These are phyloP conservation scores for Hyaloscypha finlandica DNA, from an alignment of 495 filamentous ascomycete species.

Conservation along the genomic window DNA sequence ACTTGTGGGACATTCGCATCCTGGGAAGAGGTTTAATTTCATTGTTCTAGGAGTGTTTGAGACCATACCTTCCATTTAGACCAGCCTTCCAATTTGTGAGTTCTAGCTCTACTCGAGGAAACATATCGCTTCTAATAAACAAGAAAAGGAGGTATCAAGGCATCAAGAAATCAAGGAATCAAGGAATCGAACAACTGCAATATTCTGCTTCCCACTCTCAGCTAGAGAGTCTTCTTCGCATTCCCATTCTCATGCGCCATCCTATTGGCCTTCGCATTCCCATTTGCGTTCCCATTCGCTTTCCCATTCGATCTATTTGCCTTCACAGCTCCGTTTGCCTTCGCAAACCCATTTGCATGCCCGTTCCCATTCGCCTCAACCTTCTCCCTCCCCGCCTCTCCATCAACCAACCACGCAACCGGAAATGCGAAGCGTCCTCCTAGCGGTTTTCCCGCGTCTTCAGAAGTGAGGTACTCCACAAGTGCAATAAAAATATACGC, in stretches of 20 bases:
- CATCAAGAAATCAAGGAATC: not conserved
- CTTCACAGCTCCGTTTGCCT: conserved; percentile 2
- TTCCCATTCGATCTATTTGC: conserved; percentile 6
- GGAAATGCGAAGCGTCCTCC: conserved; percentile 31
- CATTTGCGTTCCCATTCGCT: not conserved
- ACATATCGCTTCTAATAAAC: too few relatives aligned
- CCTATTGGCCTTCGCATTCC: conserved; percentile 1
- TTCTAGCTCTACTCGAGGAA: too few relatives aligned
- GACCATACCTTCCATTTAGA: not conserved
- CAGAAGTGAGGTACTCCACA: conserved; percentile 34
- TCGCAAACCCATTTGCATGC: conserved; percentile 5
- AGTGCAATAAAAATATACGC: conserved; percentile 40
- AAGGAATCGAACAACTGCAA: not conserved
- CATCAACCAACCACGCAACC: conserved; percentile 15
- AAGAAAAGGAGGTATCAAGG: not conserved
- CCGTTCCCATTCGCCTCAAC: conserved; percentile 4
- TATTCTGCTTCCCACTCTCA: not conserved
- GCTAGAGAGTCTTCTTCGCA: not conserved
- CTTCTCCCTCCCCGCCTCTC: not conserved
- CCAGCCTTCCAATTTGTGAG: not conserved
- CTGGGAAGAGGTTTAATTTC: too few relatives aligned
- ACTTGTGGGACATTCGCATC: too few relatives aligned
- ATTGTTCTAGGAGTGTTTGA: not conserved
- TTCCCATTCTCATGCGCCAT: not conserved
- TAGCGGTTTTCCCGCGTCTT: conserved; percentile 31